Evolutionary conservation across 139 green algal species (phyloP), one percentile per base, ranked within the genome.

Genomic region (Tetradesmus lagerheimii): DNA sequence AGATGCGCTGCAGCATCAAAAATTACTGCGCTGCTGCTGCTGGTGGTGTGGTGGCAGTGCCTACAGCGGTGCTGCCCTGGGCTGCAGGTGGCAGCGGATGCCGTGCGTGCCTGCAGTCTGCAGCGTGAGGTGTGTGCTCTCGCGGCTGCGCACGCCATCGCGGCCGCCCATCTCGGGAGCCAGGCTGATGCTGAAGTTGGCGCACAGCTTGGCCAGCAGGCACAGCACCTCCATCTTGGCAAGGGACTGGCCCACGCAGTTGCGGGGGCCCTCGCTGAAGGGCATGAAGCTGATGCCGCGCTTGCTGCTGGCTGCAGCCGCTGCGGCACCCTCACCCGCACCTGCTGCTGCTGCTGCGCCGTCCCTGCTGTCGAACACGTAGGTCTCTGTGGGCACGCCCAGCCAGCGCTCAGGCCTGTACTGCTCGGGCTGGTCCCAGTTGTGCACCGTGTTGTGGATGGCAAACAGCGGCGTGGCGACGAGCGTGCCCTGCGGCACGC

Each of bases 211-310:
- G 0, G 92, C 94, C 82, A 95, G 80, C 76, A 93, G 62, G 0
- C 86, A 86, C 50, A 92, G 57, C 75, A 94, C 89, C 85, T 95
- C 95, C 83, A 96, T 94, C 76, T 91, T 93, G 20, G 94, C 95
- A 53, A 96, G 91, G 37, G 84, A 92, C 80, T 97, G 57, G 20
- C 95, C 95, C 4, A 96, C 92, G 50, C 95, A 97, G 93, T 95
- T 95, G 23, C 95, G 89, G 0, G 89, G 85, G 1, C 92, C 92
- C 53, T 93, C 79, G 20, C 88, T 91, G 88, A 97, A 97, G 20
- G 94, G 94, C 79, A 95, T 91, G 89, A 93, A 96, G 20, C 71
- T 87, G 34, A 94, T 87, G 47, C 87, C 84, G 2, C 43, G 31
- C 75, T 91, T 85, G 34, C 35, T 80, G 74, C 86, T 80, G 81